Evolutionary conservation across 2,329 filamentous ascomycete species (phyloP), one percentile per base, ranked within the genome.

Genomic region (Pseudocercospora pini-densiflorae): DNA sequence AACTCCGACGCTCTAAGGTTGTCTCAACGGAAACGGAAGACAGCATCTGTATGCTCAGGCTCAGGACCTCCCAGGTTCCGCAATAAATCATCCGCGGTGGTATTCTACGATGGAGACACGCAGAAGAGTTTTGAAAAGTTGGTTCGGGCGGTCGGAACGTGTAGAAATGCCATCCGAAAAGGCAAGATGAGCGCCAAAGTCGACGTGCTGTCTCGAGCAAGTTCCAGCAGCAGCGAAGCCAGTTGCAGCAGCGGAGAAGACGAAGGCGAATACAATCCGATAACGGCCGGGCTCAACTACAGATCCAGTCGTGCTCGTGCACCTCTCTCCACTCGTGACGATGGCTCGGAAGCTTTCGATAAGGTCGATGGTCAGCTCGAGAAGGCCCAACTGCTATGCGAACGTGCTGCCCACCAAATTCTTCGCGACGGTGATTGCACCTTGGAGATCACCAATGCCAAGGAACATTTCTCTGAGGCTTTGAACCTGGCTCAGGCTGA

Each of bases 81-180:
- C 62, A 89, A 88, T 3, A 87, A 90, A 70, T 89, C 86, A 64
- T 91, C 92, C 84, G 90, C 94, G 55, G 89, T 95, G 47, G 91
- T 97, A n/a, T 94, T 93, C 79, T 97, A 97, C 77, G 94, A 97
- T 76, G 92, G 91, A 71, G 90, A 92, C 68, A 90, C 96, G 3
- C 93, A 97, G 76, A 88, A 88, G 59, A 88, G 90, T 45, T 93
- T 97, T 70, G 93, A 97, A 73, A 85, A 90, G 63, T 81, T 97
- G 59, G 93, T 97, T 64, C 90, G 92, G 68, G 90, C 91, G 63
- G 89, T 97, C 40, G 92, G 92, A 5, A 87, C 88, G 1, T 92
- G 91, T 59, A 85, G 94, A 64, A 97, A 97, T 79, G 84, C 92
- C 70, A 89, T 97, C 78, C 89, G 94, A 58, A 96, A 94, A 79